Evolutionary conservation across 306 rosid species (phyloP), one percentile per base, ranked within the genome.

Genomic region (Hylodesmum podocarpum): DNA sequence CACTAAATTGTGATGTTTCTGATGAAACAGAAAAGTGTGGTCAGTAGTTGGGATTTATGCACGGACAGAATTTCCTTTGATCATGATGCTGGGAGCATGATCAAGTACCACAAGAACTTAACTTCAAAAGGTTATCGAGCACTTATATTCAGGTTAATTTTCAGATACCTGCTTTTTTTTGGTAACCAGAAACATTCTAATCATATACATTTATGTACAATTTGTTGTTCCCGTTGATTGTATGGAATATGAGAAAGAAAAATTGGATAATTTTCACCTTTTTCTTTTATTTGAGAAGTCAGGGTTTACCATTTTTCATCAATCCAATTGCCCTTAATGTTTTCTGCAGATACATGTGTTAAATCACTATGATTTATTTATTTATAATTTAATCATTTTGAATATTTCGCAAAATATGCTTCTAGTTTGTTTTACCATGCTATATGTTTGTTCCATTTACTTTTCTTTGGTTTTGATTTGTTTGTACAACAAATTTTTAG

Each of bases 31-130:
- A 83, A 65, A 63, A 91, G 81, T 75, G 73, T 82, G 78, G 81
- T 83, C 21, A 82, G 80, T 51, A 71, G 70, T 36, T 92, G 98
- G 98, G 89, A 81, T 3, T 73, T 95, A 55, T 92, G 97, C 73
- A 87, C 93, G 0, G 87, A 49, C 63, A 68, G 4, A 41, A 81
- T 94, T 43, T 0, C 0, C 3, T 90, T 53, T 63, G 0, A 63
- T 61, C 97, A 90, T 66, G 96, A 94, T 58, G 76, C 96, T 57
- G 98, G 98, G 50, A 94, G 98, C 86, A 94, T 94, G 98, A 92
- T 95, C 82, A 77, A 67, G 6, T 92, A 76, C 82, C 98, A 92
- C 87, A 87, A 75, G 85, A 92, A 90, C 87, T 90, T 95, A 61
- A 92, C 98, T 66, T 78, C 84, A 5, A 81, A 51, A 81, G 97